Conservation (phyloP, 129 eudicot genomes). For the Artemisia argyi region DNA sequence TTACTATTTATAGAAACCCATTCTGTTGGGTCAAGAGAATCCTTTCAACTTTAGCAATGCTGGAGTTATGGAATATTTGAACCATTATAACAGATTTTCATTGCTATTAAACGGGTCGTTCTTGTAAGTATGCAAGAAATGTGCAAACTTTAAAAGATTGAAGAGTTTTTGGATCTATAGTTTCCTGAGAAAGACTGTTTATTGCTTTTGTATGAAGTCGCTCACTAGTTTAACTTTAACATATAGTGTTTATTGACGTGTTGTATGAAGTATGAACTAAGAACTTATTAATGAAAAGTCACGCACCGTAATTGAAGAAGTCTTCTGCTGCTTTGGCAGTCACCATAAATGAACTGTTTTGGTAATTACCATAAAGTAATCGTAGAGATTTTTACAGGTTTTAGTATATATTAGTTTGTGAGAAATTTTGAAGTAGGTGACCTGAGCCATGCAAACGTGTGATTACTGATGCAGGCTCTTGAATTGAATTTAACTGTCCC, state of each 20-base stretch:
- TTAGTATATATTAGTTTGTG: neutral
- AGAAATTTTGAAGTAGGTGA: neutral
- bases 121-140: neutral
- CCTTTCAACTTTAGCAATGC: slow-evolving; percentile 19
- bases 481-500: slow-evolving; percentile 12
- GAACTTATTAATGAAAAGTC: neutral
- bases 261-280: neutral
- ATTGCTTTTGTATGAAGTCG: neutral
- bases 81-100: neutral
- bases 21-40: slow-evolving; percentile 25
- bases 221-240: neutral
- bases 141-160: neutral
- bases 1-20: slow-evolving; percentile 37
- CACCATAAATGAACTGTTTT: neutral
- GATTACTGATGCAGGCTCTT: slow-evolving; percentile 4
- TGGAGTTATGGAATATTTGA: slow-evolving; percentile 9
- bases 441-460: neutral
- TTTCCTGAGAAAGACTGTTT: slow-evolving; percentile 5
- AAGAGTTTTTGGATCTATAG: neutral
- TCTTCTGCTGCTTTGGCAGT: neutral
- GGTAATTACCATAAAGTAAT: neutral
- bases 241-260: neutral
- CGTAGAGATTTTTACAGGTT: neutral
- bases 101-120: neutral
- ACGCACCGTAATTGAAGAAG: neutral